These are phyloP conservation scores for Eucalyptus cloeziana DNA, from an alignment of 345 rosid species.

Conservation along the genomic window DNA sequence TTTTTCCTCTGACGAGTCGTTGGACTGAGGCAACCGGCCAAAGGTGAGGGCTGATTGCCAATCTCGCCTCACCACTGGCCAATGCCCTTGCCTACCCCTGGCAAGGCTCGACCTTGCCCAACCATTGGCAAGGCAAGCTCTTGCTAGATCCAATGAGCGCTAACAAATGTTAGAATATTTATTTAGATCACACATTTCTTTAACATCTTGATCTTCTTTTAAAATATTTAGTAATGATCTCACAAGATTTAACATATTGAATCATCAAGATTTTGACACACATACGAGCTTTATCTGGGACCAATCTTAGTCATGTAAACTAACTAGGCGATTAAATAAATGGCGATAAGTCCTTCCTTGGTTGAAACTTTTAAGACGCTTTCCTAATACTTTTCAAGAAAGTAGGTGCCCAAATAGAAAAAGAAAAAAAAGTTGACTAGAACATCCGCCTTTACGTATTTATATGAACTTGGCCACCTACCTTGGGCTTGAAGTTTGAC, in stretches of 20 bases:
- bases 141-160: fast-evolving
- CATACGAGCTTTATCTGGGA: not conserved
- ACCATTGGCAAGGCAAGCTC: fast-evolving
- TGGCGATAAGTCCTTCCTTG: not conserved
- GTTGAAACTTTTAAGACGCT: not conserved
- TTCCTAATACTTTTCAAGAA: not conserved
- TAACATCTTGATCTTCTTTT: not conserved
- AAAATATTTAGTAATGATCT: not conserved
- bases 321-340: not conserved
- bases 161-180: not conserved
- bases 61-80: fast-evolving
- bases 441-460: not conserved
- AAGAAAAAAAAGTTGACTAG: not conserved
- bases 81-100: fast-evolving
- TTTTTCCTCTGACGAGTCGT: fast-evolving
- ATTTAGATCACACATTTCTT: not conserved
- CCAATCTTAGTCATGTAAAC: not conserved
- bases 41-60: no score
- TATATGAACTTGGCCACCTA: not conserved
- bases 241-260: not conserved
- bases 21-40: fast-evolving
- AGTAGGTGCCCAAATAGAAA: not conserved
- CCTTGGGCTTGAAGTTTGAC: not conserved
- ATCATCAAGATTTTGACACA: not conserved
- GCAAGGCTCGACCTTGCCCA: no score